A percentile compares a stretch with the other conserved stretches of the same genome.
phyloP scores from a whole-genome alignment of 73 alveolate species.

The Paramecium sexaurelia region DNA sequence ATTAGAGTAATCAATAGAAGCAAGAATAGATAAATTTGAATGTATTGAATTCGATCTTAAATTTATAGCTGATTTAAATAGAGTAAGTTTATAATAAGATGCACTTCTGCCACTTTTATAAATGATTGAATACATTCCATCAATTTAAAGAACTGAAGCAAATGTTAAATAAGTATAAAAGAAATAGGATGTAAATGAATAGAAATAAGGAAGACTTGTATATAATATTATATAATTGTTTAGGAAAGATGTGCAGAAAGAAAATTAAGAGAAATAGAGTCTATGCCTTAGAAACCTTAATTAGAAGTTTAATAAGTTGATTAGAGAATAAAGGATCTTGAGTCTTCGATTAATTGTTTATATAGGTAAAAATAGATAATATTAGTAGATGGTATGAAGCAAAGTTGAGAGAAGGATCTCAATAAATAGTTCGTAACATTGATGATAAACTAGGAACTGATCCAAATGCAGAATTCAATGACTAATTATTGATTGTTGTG shows the following conservation, averaged over 20 bases:
- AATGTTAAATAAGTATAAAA: conserved; percentile 50
- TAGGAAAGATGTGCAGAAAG: conserved; percentile 53
- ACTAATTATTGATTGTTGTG: conserved; percentile 31
- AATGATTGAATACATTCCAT: conserved; percentile 64
- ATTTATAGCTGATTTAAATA: conserved; percentile 48
- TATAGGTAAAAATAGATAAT: background rate
- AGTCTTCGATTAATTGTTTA: conserved; percentile 9
- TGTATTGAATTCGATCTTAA: conserved; percentile 6
- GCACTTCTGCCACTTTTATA: conserved; percentile 62
- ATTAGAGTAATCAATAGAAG: background rate
- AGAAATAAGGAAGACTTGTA: conserved; percentile 52
- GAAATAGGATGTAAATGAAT: conserved; percentile 54
- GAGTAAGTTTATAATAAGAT: conserved; percentile 58
- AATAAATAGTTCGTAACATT: conserved; percentile 43
- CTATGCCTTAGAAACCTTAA: conserved; percentile 9
- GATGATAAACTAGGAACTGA: conserved; percentile 55
- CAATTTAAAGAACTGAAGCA: conserved; percentile 42
- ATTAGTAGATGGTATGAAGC: conserved; percentile 63
- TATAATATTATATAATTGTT: background rate
- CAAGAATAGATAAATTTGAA: conserved; percentile 28
- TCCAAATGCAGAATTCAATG: conserved; percentile 36
- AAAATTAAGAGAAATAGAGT: conserved; percentile 42
- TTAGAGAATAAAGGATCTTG: conserved; percentile 44
- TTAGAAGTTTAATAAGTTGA: conserved; percentile 31
- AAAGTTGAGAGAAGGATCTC: conserved; percentile 62